Base-by-base conservation (phyloP, 2,329 filamentous ascomycete genomes). In the Colletotrichum caudatum region DNA sequence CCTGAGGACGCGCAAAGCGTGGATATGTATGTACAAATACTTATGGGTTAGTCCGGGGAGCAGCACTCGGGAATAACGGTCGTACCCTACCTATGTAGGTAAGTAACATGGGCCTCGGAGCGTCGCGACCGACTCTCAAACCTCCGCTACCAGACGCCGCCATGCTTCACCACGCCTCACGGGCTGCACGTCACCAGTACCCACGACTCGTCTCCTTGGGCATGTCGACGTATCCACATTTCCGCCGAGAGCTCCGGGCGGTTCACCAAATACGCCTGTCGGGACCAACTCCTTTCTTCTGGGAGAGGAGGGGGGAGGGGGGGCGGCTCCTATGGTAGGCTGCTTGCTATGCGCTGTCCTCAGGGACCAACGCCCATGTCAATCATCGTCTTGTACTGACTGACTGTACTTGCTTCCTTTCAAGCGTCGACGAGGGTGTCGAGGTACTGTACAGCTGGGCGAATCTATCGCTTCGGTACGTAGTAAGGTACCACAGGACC, bases 191-290 rank as follows among this genome's bases (percentile, higher is more conserved):
- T 58, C 68, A 68, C 58, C 14, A 29, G 20, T 29, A 18, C 29
- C 62, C 18, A 39, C 67, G 39, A 66, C 50, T 70, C 63, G 60
- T 68, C 58, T 23, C 46, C 46, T 68, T 51, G 51, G 53, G n/a
- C 14, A 29, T 58, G 57, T 57, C 68, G 58, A 68, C 58, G 67
- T 59, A 57, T 58, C 68, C 68, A 68, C 64, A 71, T 68, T 63
- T 68, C 23, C 64, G 50, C 64, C 68, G 68, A 71, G 64, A 57
- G 50, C 64, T 23, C 56, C 64, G 67, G 46, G 9, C 5, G n/a
- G 9, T 48, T 48, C 12, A 26, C 35, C 54, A 57, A 39, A 18
- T n/a, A 57, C n/a, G 12, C 54, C 53, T 37, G 20, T n/a, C 20
- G 4, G 20, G 8, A 16, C 11, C 20, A 37, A 11, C 33, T 20